Evolutionary conservation across 169 alveolate genomes (phyloP).

Genomic region (Plasmodium yoelii): DNA sequence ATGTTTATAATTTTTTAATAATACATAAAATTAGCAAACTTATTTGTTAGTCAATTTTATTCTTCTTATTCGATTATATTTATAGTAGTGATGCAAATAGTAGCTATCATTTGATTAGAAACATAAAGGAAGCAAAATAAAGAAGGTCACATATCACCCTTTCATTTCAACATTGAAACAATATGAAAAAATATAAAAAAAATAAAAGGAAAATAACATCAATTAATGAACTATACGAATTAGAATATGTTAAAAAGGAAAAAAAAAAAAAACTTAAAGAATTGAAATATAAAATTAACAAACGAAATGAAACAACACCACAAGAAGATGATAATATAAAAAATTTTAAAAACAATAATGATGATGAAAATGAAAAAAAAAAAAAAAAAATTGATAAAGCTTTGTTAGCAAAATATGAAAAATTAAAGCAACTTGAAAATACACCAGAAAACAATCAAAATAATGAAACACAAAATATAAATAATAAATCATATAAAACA

Average conservation of each 20-base stretch:
- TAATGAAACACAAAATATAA: background rate
- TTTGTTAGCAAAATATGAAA: background rate
- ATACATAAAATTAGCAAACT: no score
- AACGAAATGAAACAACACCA: background rate
- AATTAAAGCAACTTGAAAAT: background rate
- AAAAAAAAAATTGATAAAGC: conserved; percentile 7
- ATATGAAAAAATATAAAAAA: conserved; percentile 2
- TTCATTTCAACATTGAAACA: no score
- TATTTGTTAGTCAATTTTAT: no score
- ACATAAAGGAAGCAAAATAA: no score
- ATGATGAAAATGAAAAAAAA: conserved; percentile 14
- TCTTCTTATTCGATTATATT: no score
- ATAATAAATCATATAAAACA: conserved; percentile 12
- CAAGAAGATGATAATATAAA: background rate
- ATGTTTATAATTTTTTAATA: no score
- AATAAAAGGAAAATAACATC: conserved; percentile 22
- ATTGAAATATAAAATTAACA: conserved; percentile 31
- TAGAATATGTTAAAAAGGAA: conserved; percentile 77
- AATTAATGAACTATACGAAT: conserved; percentile 71
- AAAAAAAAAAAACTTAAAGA: conserved; percentile 45
- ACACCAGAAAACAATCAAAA: background rate
- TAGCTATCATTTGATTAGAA: no score
- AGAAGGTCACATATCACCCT: no score
- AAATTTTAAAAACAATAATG: background rate
- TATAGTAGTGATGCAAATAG: no score